Conservation (phyloP, 1,284 basidiomycete genomes). For the Sporisorium sorghi region DNA sequence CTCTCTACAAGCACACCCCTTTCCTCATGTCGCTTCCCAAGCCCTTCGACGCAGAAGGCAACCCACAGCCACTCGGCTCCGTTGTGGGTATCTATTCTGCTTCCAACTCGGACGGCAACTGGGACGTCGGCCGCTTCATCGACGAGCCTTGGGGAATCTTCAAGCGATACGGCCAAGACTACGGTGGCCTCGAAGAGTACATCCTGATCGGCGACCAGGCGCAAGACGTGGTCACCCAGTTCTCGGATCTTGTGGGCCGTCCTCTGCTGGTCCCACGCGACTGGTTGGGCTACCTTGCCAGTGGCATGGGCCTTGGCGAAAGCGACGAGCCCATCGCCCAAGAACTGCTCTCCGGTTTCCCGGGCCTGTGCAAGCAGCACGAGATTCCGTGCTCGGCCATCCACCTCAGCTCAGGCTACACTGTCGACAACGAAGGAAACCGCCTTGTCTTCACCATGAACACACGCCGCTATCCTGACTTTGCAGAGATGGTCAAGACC, state of each 20-base stretch:
- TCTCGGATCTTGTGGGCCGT: constrained; percentile 68
- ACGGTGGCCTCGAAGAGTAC: constrained; percentile 71
- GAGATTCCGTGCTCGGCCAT: constrained; percentile 70
- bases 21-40: constrained; percentile 69
- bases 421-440: constrained; percentile 69
- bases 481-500: constrained; percentile 69
- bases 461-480: constrained; percentile 71
- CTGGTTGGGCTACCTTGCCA: constrained; percentile 71
- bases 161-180: constrained; percentile 70
- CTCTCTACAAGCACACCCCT: constrained; percentile 72
- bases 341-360: constrained; percentile 70
- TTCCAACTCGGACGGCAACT: constrained; percentile 69
- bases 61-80: constrained; percentile 49
- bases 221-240: constrained; percentile 65
- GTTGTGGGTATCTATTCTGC: constrained; percentile 70
- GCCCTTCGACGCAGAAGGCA: constrained; percentile 50
- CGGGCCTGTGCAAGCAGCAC: constrained; percentile 70
- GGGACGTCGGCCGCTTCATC: constrained; percentile 70
- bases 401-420: constrained; percentile 70
- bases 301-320: constrained; percentile 71
- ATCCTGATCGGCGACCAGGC: constrained; percentile 69
- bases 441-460: constrained; percentile 71
- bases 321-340: constrained; percentile 70
- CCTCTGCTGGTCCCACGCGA: constrained; percentile 70
- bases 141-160: constrained; percentile 71